Evolutionary conservation across 495 filamentous ascomycete species (phyloP).

Genomic region (Penicillium odoratum): DNA sequence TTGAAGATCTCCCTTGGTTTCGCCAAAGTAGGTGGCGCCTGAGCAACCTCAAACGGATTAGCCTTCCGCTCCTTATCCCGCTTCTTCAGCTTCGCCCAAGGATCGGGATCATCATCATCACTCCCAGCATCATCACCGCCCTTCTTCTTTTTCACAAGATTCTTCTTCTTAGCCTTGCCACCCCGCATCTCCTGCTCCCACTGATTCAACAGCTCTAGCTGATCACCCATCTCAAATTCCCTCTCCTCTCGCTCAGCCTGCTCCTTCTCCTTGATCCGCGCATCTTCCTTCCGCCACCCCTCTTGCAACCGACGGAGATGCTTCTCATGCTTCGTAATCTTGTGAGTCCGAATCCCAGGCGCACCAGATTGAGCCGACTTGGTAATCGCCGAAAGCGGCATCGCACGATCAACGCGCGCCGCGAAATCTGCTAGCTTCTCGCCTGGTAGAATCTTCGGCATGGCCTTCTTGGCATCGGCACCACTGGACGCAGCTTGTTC

Average conservation of each 20-base stretch:
- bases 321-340: slow-evolving; percentile 77
- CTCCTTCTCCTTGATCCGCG: slow-evolving; percentile 61
- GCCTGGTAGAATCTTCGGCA: slow-evolving; percentile 74
- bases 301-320: slow-evolving; percentile 77
- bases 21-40: slow-evolving; percentile 76
- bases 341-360: slow-evolving; percentile 51
- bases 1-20: slow-evolving; percentile 69
- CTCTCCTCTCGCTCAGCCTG: slow-evolving; percentile 64
- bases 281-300: slow-evolving; percentile 77
- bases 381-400: slow-evolving; percentile 70
- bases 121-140: slow-evolving; percentile 33
- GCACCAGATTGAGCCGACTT: slow-evolving; percentile 30
- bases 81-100: slow-evolving; percentile 71
- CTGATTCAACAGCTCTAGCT: slow-evolving; percentile 46
- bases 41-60: slow-evolving; percentile 73
- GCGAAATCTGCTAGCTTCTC: slow-evolving; percentile 81
- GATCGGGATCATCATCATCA: slow-evolving; percentile 62
- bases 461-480: slow-evolving; percentile 20
- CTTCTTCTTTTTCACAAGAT: slow-evolving; percentile 33
- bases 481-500: not conserved
- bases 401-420: slow-evolving; percentile 79
- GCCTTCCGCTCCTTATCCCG: slow-evolving; percentile 55
- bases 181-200: slow-evolving; percentile 50
- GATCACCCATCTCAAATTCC: slow-evolving; percentile 52
- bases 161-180: slow-evolving; percentile 61